Evolutionary conservation across 805 yeast species (phyloP).

Genomic region (Saccharomycopsis oosterbeekiorum): DNA sequence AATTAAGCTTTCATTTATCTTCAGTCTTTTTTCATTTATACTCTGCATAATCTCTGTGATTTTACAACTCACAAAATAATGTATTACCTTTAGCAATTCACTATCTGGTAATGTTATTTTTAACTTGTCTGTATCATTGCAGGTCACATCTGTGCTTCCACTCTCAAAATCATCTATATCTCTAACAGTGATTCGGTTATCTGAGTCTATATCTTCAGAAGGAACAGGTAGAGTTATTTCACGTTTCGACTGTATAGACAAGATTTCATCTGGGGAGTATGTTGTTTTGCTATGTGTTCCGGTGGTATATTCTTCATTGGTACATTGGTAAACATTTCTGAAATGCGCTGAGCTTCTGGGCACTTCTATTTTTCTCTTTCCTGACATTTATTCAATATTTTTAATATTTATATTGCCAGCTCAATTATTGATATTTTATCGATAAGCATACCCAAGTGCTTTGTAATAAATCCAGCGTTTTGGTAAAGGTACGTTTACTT

Average conservation of each 20-base stretch:
- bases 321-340: constrained; percentile 1
- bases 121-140: not conserved
- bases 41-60: not conserved
- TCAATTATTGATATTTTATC: too few relatives aligned
- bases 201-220: not conserved
- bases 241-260: not conserved
- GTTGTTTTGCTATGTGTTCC: not conserved
- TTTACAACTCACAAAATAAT: constrained; percentile 10
- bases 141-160: too few relatives aligned
- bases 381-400: too few relatives aligned
- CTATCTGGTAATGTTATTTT: constrained; percentile 4
- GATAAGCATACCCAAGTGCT: too few relatives aligned
- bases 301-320: not conserved
- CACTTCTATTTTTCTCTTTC: not conserved
- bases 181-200: not conserved
- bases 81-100: constrained; percentile 12
- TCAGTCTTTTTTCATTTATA: not conserved
- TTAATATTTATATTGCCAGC: too few relatives aligned
- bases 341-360: not conserved
- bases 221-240: constrained; percentile 4
- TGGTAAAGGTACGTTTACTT: too few relatives aligned
- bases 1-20: not conserved
- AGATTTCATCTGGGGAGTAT: constrained; percentile 10
- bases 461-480: too few relatives aligned
- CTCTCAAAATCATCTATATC: not conserved